phyloP scores from a whole-genome alignment of 1,284 basidiomycete species.

The Puccinia horiana region DNA sequence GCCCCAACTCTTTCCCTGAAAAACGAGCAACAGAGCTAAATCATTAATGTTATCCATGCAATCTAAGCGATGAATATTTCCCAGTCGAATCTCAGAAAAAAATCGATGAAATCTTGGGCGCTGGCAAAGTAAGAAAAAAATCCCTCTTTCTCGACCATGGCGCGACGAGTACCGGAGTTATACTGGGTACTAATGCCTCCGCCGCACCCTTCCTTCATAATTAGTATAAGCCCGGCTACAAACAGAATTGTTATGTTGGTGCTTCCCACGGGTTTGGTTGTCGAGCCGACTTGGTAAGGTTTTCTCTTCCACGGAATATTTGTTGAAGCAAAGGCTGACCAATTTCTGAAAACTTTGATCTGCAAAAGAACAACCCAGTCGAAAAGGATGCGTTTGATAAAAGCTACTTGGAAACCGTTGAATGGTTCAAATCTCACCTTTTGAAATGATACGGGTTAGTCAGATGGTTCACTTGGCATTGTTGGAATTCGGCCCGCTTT shows the following conservation, averaged over 20 bases:
- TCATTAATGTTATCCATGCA: not conserved
- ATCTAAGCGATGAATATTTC: conserved; percentile 33
- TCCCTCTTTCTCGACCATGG: not conserved
- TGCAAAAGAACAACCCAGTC: conserved; percentile 2
- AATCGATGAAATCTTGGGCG: conserved; percentile 44
- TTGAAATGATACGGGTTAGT: too few relatives aligned
- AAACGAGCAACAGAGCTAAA: not conserved
- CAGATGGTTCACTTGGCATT: too few relatives aligned
- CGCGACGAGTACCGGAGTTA: too few relatives aligned
- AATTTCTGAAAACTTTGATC: not conserved
- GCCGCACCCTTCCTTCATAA: not conserved
- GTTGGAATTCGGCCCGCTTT: too few relatives aligned
- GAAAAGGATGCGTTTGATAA: conserved; percentile 44
- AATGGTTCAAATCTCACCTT: conserved; percentile 38
- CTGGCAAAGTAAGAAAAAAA: conserved; percentile 27
- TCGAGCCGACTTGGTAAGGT: conserved; percentile 41
- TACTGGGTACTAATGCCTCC: too few relatives aligned
- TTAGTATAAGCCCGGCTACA: conserved; percentile 48
- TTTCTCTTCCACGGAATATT: too few relatives aligned
- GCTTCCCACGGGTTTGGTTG: conserved; percentile 45
- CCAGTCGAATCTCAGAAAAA: conserved; percentile 24
- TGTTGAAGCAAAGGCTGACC: not conserved
- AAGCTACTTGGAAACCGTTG: conserved; percentile 25
- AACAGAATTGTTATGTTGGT: conserved; percentile 30
- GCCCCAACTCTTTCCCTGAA: not conserved